Percentiles rank a stretch among this genome's conserved stretches.
phyloP scores from a whole-genome alignment of 2,329 filamentous ascomycete species.

The Colletotrichum simmondsii region DNA sequence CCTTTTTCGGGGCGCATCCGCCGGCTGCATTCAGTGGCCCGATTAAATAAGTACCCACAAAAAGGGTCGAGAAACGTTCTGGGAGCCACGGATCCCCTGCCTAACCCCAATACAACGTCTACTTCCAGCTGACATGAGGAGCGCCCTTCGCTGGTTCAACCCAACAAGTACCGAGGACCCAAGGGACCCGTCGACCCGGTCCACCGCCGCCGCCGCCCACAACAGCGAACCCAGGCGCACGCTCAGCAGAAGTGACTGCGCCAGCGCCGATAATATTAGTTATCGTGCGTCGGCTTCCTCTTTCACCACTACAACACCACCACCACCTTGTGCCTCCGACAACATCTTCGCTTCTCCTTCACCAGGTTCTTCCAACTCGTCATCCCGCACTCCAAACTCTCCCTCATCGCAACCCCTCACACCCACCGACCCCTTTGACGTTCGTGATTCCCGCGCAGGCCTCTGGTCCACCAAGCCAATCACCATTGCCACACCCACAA shows the following conservation, averaged over 20 bases:
- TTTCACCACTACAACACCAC: constrained; percentile 37
- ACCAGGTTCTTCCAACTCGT: constrained; percentile 44
- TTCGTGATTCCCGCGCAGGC: constrained; percentile 35
- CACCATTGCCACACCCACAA: constrained; percentile 42
- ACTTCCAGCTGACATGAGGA: constrained; percentile 37
- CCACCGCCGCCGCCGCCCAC: constrained; percentile 36
- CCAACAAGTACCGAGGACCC: constrained; percentile 38
- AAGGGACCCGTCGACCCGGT: constrained; percentile 37
- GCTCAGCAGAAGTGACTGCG: constrained; percentile 28
- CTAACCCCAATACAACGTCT: constrained; percentile 34
- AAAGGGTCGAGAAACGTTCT: constrained; percentile 36
- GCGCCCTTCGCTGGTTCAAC: constrained; percentile 36
- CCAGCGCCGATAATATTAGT: constrained; percentile 48
- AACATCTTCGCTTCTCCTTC: constrained; percentile 39
- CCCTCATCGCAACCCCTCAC: constrained; percentile 58
- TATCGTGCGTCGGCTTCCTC: constrained; percentile 46
- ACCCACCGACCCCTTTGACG: constrained; percentile 46
- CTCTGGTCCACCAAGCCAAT: constrained; percentile 48
- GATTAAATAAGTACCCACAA: constrained; percentile 36
- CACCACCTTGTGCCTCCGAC: constrained; percentile 38
- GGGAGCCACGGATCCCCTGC: constrained; percentile 33
- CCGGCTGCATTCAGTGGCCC: constrained; percentile 33
- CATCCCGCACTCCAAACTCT: constrained; percentile 47
- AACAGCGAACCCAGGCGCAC: constrained; percentile 31
- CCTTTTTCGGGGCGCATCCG: constrained; percentile 33